Base-by-base conservation (phyloP, 2,329 filamentous ascomycete genomes). In the Trichophyton mentagrophytes region DNA sequence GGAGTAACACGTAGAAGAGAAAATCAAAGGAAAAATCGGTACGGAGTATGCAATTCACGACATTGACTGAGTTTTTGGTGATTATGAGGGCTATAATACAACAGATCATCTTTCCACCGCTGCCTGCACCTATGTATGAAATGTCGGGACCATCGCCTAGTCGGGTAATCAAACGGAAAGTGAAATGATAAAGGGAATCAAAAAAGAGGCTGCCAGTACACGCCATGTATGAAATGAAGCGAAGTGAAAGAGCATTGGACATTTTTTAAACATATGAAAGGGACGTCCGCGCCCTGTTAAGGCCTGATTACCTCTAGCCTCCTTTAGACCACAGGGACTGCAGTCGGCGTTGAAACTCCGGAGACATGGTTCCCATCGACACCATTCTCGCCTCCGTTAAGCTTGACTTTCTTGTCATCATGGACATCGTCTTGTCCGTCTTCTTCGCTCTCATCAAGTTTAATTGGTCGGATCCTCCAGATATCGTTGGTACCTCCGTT, bases 401-500 rank as follows among this genome's bases (percentile, higher is more conserved):
- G 33, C 36, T 42, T 57, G 11, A 42, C 20, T 44, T 44, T 57
- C 36, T 57, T 57, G 11, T 40, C 36, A 17, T 57, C 55, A 42
- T 27, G 36, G 40, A 2, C 13, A 17, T 59, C 57, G 3, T 11
- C n/a, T n/a, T 59, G 44, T 17, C 53, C 62, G 47, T 56, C n/a
- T n/a, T 59, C 53, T n/a, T 58, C 62, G 44, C 49, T 49, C 47
- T 65, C 61, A 53, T 64, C 61, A 25, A 60, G 58, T 20, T 57
- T 57, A 4, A 57, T 13, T 9, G 64, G 63, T 20, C 61, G 59
- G 15, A 69, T 64, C 47, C 66, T 67, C 69, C 69, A 72, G 38
- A 72, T 65, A 40, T 65, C 68, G 40, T 69, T 57, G n/a, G 61
- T 66, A 25, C 67, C 68, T 13, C 65, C 66, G 47, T 67, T 59